Evolutionary conservation across 1,139 yeast species (phyloP), one percentile per base, ranked within the genome.

Genomic region (Pichia sp.): DNA sequence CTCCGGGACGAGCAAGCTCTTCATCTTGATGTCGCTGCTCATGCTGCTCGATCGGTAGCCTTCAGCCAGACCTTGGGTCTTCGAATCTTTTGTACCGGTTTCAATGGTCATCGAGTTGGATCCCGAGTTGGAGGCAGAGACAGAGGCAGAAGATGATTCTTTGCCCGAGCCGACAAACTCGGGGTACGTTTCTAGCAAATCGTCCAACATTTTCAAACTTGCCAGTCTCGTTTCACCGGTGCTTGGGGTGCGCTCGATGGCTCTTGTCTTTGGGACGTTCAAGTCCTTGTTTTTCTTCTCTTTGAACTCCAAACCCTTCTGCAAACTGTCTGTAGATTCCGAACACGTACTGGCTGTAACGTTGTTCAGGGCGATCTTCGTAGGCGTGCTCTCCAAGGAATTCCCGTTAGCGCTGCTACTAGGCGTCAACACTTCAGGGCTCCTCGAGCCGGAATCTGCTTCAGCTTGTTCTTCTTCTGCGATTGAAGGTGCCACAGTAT

Each of bases 131-230:
- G 46, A 28, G 26, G 25, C 34, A 9, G 45, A 26, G 9, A 28
- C 30, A 7, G 45, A 26, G 9, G 39, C 22, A 10, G 34, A 16
- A 2, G 12, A n/a, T 6, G 52, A 28, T 9, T 41, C 41, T 10
- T 26, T 45, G 19, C 36, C 43, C 1, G 41, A 8, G 6, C 39
- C 23, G n/a, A 40, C 51, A 26, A 58, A 57, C 30, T 58, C 62
- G 4, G 58, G 58, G 44, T 55, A 61, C 31, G 49, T 53, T n/a
- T 56, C 58, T 3, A 59, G 23, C 13, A 62, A 41, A 36, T 58
- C 59, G 22, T 62, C 65, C 12, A 62, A 47, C 59, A 62, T 53
- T 25, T 52, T 49, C 36, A 61, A 49, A 41, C 62, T 60, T 21
- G 49, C 53, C 9, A 56, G 45, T 12, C 55, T 40, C n/a, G 43